Base-by-base conservation (phyloP, 495 filamentous ascomycete genomes). In the Cercophora sp. region DNA sequence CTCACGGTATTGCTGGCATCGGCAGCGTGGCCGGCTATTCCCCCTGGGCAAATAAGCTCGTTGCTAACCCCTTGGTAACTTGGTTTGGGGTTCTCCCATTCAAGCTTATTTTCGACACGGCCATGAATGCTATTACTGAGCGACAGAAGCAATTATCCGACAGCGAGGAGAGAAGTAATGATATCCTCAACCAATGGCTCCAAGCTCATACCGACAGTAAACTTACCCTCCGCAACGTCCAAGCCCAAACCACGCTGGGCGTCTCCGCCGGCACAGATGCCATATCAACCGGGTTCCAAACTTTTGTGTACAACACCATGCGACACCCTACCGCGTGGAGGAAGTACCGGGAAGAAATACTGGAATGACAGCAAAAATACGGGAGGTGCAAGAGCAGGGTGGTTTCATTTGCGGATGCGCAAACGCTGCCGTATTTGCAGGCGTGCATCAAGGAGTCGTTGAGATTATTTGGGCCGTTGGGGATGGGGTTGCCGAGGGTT, bases 391-490 rank as follows among this genome's bases (percentile, higher is more conserved):
- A 1, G 71, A 65, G 54, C 49, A 74, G 18, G 68, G 74, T 54
- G 67, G 72, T 57, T 71, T 69, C 55, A n/a, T 60, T 48, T 19
- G 67, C 59, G 5, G 82, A 80, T 42, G 65, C 83, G 0, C 64
- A 73, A 23, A 77, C 76, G 5, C 48, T 78, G 22, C 71, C 75
- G 60, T 72, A 77, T 50, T 59, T 66, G 8, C 68, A 69, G 22
- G 70, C 67, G 6, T 70, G 76, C 58, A 75, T 85, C 52, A 79
- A 85, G 55, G 84, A 86, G 56, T 61, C 74, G 4, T 65, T 86
- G 61, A 73, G 84, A 15, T 60, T 86, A 26, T 71, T 73, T 6
- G 79, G 79, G 8, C 66, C 81, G 3, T 78, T 82, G 1, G 51
- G 63, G 5, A 72, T 68, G 24, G 57, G 66, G 0, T 58, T 84